Base-by-base conservation (phyloP, 225 moss, liverwort and hornwort species). In the Ulota crispa region DNA sequence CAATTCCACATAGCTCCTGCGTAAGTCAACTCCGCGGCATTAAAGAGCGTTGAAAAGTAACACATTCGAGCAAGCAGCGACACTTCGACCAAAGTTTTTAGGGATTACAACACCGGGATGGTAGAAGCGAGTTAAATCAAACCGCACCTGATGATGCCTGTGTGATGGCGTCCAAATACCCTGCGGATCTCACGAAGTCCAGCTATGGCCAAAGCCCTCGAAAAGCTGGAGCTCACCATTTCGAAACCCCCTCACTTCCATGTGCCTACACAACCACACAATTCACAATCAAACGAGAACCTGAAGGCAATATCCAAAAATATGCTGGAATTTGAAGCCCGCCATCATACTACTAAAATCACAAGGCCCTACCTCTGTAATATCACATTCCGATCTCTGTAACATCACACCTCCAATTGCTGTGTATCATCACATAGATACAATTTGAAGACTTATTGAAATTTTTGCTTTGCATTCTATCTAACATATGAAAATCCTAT, bases 191-290 rank as follows among this genome's bases (percentile, higher is more conserved):
- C 21, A 26, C 41, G 32, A 50, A 75, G 64, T 32, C 71, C 77
- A 81, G 62, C 62, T 54, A 23, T 80, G 27, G 68, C 77, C 83
- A 87, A 80, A 30, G 28, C 28, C 74, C 63, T 69, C 6, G 63
- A 62, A 28, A 86, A 59, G 68, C 77, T 81, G 41, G 37, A 81
- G 37, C 56, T 68, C 30, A 70, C 50, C 87, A 87, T 87, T 62
- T 47, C 30, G 57, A 26, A 37, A 37, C 30, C 6, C 72, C 60
- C 68, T 66, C 54, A 73, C 9, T 27, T 80, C 71, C 76, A 70
- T 13, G 69, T 37, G 12, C 24, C 70, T 74, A 57, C 32, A 41
- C 19, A 39, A 74, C 11, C 43, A 59, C 60, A 50, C 36, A 19
- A 30, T 30, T 7, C 24, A 47, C 50, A 60, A 59, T 3, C 42